Base-by-base conservation (phyloP, 108 stramenopile genomes). In the Nitzschia sp. region DNA sequence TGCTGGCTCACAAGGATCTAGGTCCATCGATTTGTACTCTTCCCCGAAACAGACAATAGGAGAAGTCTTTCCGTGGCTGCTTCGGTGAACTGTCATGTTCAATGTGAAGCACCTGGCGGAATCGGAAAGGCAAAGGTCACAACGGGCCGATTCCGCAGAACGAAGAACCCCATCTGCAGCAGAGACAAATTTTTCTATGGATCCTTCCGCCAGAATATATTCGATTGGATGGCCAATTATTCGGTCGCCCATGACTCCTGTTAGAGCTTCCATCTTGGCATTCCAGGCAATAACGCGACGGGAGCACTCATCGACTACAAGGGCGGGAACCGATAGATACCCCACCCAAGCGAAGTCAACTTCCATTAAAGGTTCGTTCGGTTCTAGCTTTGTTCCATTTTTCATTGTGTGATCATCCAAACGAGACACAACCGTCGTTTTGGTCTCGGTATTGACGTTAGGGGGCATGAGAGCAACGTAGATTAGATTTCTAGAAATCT, bases 351-450 rank as follows among this genome's bases (percentile, higher is more conserved):
- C 13, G 49, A 51, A 51, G 11, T 51, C 49, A 19, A 5, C 4
- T 8, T 8, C 4, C 49, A 17, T 51, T 19, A 51, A 23, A 4
- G 21, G 49, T n/a, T 51, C 49, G 18, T 51, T 19, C 4, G 11
- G 11, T 4, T 9, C 4, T 51, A 19, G 17, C 21, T 19, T 51
- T 23, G 49, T 4, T 51, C 49, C 49, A 23, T 51, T 51, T 23
- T 51, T 23, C 49, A 9, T 51, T 19, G 49, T 51, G 21, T 51
- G 49, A 23, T 51, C 49, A 4, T 51, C 49, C 49, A 19, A 23
- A 23, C 21, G 49, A 51, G 49, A 17, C 13, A 51, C 49, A 51
- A 51, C 49, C n/a, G 49, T 51, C 49, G 21, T 51, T 19, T 51
- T 51, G 4, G 19, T 5, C 13, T 51, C 49, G 49, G 49, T 51